Evolutionary conservation across 2,329 filamentous ascomycete species (phyloP), one percentile per base, ranked within the genome.

Genomic region (Penicillium sp.): DNA sequence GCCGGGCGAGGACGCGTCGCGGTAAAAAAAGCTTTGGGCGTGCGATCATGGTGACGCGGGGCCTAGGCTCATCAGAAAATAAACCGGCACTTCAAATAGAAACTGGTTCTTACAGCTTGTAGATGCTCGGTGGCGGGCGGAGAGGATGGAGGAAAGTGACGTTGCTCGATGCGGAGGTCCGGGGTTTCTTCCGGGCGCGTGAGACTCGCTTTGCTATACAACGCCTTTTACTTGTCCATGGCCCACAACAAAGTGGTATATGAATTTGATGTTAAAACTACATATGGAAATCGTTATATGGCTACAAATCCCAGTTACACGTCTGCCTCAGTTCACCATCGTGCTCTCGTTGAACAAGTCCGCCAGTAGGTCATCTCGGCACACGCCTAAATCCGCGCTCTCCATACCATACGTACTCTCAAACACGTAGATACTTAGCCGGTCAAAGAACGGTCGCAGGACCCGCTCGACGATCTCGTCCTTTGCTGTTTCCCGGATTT

Each of bases 401-500:
- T 84, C 86, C 85, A 96, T 92, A 14, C 87, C 85, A 70, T 99
- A 99, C 49, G 88, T 92, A 55, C 87, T 88, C 76, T 99, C 94
- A 73, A 96, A 99, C 0, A 89, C 87, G 69, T 87, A 89, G 64
- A 99, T 96, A 68, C 92, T 96, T 57, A 99, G 75, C 68, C 95
- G 89, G 13, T 87, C 88, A 67, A 97, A 90, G 74, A 96, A 97
- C 0, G 92, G 92, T 60, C 89, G 80, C 56, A 97, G 73, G 11
- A 96, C 82, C 67, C 87, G 87, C 52, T 85, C 84, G 5, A 94
- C 82, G 51, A 97, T 76, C 58, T 84, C 81, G 25, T 81, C 75
- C 56, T 77, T 79, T 5, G 77, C 72, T 57, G 81, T 77, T 28
- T 80, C 78, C 47, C 80, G 76, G 48, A 83, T 76, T 43, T 78